These are phyloP conservation scores for Rhizophagus sp. DNA, from an alignment of 192 early-diverging fungal genomes.

Conservation along the genomic window DNA sequence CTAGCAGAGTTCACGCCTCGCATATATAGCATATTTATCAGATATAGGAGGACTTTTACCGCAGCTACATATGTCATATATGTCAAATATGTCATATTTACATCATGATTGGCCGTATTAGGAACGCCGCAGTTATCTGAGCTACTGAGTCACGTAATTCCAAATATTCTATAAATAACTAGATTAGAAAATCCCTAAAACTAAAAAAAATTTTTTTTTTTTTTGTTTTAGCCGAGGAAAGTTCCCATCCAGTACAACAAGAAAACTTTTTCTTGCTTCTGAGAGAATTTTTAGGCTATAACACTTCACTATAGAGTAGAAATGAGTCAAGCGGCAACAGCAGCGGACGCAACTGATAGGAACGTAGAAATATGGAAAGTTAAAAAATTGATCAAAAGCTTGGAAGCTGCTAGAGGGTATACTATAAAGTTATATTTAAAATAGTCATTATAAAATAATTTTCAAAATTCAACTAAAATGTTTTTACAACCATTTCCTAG, in stretches of 20 bases:
- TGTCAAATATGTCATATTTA: too few species aligned
- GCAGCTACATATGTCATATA: too few species aligned
- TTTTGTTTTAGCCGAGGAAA: background rate
- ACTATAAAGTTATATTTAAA: background rate
- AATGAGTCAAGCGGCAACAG: conserved; percentile 33
- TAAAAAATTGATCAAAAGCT: conserved; percentile 97
- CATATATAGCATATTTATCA: too few species aligned
- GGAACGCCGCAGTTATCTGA: too few species aligned
- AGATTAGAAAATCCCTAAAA: background rate
- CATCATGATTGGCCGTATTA: too few species aligned
- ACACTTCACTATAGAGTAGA: background rate
- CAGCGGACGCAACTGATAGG: conserved; percentile 65
- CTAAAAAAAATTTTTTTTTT: background rate
- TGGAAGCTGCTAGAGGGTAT: conserved; percentile 90
- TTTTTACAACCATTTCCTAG: conserved; percentile 35
- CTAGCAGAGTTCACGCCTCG: too few species aligned
- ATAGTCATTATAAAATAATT: background rate
- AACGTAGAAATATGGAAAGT: conserved; percentile 98
- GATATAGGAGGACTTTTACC: too few species aligned
- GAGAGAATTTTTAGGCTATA: background rate
- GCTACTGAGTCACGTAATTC: too few species aligned
- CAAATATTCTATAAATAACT: too few species aligned
- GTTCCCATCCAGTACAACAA: background rate
- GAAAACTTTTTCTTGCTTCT: background rate
- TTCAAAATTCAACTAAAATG: background rate